Base-by-base conservation (phyloP, 176 grass and related monocot species). In the Rhynchospora breviuscula region DNA sequence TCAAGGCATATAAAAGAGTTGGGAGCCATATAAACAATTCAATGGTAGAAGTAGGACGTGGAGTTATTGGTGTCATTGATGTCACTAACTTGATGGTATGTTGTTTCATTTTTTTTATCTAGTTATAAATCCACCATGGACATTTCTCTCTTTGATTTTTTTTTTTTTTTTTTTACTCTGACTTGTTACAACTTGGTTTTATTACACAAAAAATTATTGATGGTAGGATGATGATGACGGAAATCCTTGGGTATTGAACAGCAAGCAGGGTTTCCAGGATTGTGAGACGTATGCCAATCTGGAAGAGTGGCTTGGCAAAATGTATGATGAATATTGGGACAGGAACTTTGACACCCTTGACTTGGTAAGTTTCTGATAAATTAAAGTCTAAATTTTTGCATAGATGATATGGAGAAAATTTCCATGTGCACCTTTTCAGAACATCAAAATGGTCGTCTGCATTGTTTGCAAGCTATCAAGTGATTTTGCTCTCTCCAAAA, bases 191-290 rank as follows among this genome's bases (percentile, higher is more conserved):
- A 17, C 69, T 56, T 2, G 56, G n/a, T 31, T n/a, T 57, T 47
- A 11, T 33, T 85, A 72, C 8, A 83, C 54, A 83, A 61, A 53
- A 88, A 48, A n/a, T n/a, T n/a, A n/a, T 26, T 83, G 78, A 74
- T 85, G 84, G 72, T 71, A 97, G 94, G 94, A 97, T 92, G 90
- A 89, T 88, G 86, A 84, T 82, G 81, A 90, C 82, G 94, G 89
- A 4, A 89, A 90, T 79, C 81, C 89, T 18, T 97, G 89, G 88
- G 91, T 97, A 81, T 72, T 97, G 57, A 97, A 97, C 61, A 94
- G 48, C 60, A 97, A 97, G 67, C 94, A 97, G 85, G 94, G 91
- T 45, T 97, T 97, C 88, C 91, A 94, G 91, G 90, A 97, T 82
- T 94, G 88, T 85, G 94, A 94, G 85, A 78, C 82, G 44, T 97